phyloP scores from a whole-genome alignment of 1,284 basidiomycete genomes.

The Volvariella surrecta region DNA sequence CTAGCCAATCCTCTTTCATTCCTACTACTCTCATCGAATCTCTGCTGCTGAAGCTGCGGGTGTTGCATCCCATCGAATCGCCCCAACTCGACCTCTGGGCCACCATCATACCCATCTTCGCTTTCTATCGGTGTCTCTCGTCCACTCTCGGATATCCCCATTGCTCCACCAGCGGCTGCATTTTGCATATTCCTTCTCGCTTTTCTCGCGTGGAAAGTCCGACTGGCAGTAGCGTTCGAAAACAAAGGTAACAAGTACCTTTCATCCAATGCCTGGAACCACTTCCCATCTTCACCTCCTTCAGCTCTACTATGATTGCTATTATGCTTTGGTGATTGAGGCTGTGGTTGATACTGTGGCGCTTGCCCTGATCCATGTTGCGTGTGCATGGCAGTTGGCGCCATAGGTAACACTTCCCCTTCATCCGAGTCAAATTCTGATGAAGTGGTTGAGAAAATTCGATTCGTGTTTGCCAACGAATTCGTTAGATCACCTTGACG shows the following conservation, averaged over 20 bases:
- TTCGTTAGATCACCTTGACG: slow-evolving; percentile 30
- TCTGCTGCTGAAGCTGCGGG: slow-evolving; percentile 24
- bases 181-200: slow-evolving; percentile 40
- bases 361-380: slow-evolving; percentile 9
- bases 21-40: slow-evolving; percentile 25
- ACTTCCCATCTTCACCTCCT: slow-evolving; percentile 64
- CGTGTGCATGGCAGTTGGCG: slow-evolving; percentile 27
- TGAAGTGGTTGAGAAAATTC: slow-evolving; percentile 45
- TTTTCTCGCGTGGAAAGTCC: slow-evolving; percentile 78
- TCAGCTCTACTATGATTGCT: neutral
- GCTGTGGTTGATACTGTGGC: slow-evolving; percentile 2
- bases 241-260: slow-evolving; percentile 92
- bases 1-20: slow-evolving; percentile 49
- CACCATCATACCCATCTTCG: slow-evolving; percentile 45
- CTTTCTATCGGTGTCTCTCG: slow-evolving; percentile 42
- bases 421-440: slow-evolving; percentile 69
- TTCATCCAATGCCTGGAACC: slow-evolving; percentile 96
- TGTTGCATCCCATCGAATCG: slow-evolving; percentile 12
- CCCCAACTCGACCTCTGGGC: slow-evolving; percentile 30
- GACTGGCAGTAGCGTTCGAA: slow-evolving; percentile 87
- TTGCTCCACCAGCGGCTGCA: slow-evolving; percentile 10
- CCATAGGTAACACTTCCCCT: slow-evolving; percentile 72
- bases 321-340: slow-evolving; percentile 7
- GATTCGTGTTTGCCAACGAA: slow-evolving; percentile 13
- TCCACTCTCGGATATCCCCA: slow-evolving; percentile 19